Percentiles rank a stretch among this genome's conserved stretches.
These are phyloP conservation scores for Dryas drummondii DNA, from an alignment of 306 rosid species.

Conservation along the genomic window DNA sequence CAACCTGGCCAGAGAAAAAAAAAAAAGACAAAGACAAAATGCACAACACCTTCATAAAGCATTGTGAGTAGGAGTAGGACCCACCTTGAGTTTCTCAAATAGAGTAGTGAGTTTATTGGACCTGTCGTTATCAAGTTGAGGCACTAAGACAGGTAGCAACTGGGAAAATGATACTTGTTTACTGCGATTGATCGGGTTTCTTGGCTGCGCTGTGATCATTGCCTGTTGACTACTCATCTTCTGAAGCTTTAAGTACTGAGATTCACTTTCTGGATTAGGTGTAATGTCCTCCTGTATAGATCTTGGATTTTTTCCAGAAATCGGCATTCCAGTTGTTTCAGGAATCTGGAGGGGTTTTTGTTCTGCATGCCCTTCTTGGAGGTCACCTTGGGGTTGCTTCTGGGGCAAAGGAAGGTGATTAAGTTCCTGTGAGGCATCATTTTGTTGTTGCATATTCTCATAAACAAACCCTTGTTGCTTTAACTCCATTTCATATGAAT, in stretches of 20 bases:
- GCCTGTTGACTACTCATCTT: slow-evolving; percentile 95
- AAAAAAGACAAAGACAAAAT: slow-evolving; percentile 31
- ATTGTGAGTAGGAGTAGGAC: slow-evolving; percentile 22
- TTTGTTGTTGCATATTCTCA: slow-evolving; percentile 46
- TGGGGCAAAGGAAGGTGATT: slow-evolving; percentile 39
- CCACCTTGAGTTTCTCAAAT: slow-evolving; percentile 72
- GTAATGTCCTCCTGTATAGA: slow-evolving; percentile 46
- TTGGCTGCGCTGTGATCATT: slow-evolving; percentile 54
- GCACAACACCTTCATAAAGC: slow-evolving; percentile 1
- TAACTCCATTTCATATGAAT: slow-evolving; percentile 55
- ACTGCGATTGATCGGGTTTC: slow-evolving; percentile 49
- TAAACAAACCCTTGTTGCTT: slow-evolving; percentile 45
- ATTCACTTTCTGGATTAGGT: slow-evolving; percentile 49
- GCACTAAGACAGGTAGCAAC: slow-evolving; percentile 69
- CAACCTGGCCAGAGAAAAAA: too few relatives aligned
- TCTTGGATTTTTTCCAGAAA: slow-evolving; percentile 48
- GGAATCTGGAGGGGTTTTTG: slow-evolving; percentile 54
- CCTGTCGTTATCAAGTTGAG: slow-evolving; percentile 82
- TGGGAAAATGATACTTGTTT: slow-evolving; percentile 82
- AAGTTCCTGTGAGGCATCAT: slow-evolving; percentile 43
- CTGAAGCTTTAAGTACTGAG: slow-evolving; percentile 82
- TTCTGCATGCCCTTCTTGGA: slow-evolving; percentile 40
- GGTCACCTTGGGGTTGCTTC: slow-evolving; percentile 57
- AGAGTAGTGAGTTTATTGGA: slow-evolving; percentile 77
- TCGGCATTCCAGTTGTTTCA: slow-evolving; percentile 45